These are phyloP conservation scores for Colletotrichum endophyticum DNA, from an alignment of 2,329 filamentous ascomycete genomes.

Conservation along the genomic window DNA sequence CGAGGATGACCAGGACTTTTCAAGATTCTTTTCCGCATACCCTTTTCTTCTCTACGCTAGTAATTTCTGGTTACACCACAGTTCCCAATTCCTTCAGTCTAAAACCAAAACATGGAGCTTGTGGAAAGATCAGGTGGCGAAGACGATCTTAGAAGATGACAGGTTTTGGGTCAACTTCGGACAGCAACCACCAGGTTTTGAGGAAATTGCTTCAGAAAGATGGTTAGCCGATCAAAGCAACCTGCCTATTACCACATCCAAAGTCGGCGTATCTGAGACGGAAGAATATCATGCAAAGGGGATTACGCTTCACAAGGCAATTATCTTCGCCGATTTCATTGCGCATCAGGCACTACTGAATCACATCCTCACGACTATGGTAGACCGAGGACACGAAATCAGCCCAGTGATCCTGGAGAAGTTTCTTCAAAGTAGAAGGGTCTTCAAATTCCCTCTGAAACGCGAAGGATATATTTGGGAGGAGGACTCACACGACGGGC, in stretches of 20 bases:
- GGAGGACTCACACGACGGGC: too few relatives aligned
- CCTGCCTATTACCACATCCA: accelerated
- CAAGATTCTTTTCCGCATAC: not conserved
- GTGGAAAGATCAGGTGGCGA: not conserved
- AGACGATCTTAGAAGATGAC: accelerated
- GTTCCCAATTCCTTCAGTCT: accelerated
- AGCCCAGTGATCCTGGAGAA: too few relatives aligned
- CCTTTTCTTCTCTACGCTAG: not conserved
- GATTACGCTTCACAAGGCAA: too few relatives aligned
- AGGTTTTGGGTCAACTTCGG: accelerated
- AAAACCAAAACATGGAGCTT: not conserved
- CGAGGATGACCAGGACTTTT: too few relatives aligned
- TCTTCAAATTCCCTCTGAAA: too few relatives aligned
- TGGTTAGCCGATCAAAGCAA: too few relatives aligned
- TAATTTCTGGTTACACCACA: not conserved
- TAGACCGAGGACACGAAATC: too few relatives aligned
- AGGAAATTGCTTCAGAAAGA: accelerated
- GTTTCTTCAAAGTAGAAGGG: too few relatives aligned
- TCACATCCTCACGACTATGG: accelerated
- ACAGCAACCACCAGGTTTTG: not conserved
- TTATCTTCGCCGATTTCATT: too few relatives aligned
- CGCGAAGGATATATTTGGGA: too few relatives aligned
- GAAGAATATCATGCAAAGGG: too few relatives aligned
- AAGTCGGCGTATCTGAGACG: too few relatives aligned
- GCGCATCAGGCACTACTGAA: accelerated